Percentiles rank a stretch among this genome's conserved stretches.
phyloP scores from a whole-genome alignment of 805 yeast species.

The Jamesozyma lodderae region DNA sequence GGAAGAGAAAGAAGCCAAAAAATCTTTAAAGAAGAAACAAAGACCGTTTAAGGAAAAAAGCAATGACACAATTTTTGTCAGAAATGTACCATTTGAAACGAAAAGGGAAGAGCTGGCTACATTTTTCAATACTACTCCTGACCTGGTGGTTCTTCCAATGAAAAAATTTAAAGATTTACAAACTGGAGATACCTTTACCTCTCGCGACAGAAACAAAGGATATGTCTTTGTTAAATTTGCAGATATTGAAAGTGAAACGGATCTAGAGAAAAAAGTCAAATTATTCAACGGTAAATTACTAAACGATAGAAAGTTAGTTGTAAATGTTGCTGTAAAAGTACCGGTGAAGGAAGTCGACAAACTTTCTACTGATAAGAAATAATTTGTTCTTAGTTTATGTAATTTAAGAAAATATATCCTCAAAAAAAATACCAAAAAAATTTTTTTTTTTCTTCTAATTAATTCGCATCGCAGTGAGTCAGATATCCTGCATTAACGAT shows the following conservation, averaged over 20 bases:
- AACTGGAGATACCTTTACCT: slow-evolving; percentile 30
- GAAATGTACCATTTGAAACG: slow-evolving; percentile 52
- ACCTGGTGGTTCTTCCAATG: slow-evolving; percentile 44
- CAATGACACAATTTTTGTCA: slow-evolving; percentile 47
- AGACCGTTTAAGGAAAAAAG: slow-evolving; percentile 31
- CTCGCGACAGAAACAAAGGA: slow-evolving; percentile 38
- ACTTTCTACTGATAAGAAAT: no score
- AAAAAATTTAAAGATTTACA: slow-evolving; percentile 24
- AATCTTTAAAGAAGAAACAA: slow-evolving; percentile 6
- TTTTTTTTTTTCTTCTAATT: no score
- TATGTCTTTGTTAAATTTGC: slow-evolving; percentile 51
- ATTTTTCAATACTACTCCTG: slow-evolving; percentile 41
- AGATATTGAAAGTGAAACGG: slow-evolving; percentile 14
- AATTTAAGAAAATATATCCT: no score
- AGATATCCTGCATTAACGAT: no score
- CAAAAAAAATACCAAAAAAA: no score
- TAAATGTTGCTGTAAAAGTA: slow-evolving; percentile 50
- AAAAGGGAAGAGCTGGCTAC: slow-evolving; percentile 46
- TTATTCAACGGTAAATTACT: slow-evolving; percentile 54
- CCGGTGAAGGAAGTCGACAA: background rate
- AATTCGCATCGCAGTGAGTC: no score
- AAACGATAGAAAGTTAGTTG: slow-evolving; percentile 54
- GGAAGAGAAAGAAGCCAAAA: background rate
- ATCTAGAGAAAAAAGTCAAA: slow-evolving; percentile 42
- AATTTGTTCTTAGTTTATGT: no score